These are phyloP conservation scores for Mycosphaerelloides madeirae DNA, from an alignment of 2,329 filamentous ascomycete species.

Conservation along the genomic window DNA sequence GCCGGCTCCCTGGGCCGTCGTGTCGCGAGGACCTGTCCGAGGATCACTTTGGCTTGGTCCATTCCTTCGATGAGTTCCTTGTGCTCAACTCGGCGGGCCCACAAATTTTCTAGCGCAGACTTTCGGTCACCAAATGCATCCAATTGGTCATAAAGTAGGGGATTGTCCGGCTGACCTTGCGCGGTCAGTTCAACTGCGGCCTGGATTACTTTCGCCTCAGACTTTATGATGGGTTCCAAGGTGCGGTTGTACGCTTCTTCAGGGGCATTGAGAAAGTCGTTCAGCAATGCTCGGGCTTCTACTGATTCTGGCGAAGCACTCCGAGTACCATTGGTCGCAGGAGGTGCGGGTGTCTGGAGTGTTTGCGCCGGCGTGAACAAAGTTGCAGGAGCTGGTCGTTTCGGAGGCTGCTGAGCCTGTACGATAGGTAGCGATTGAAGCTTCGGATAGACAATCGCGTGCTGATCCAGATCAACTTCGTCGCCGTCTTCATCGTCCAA, in stretches of 20 bases:
- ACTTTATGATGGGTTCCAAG: constrained; percentile 12
- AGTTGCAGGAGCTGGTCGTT: not conserved
- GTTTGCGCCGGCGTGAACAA: not conserved
- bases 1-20: constrained; percentile 9
- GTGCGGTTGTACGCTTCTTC: constrained; percentile 15
- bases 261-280: constrained; percentile 21
- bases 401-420: not conserved
- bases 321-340: constrained; percentile 14
- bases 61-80: constrained; percentile 20
- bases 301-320: constrained; percentile 7
- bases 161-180: constrained; percentile 13
- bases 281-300: constrained; percentile 8
- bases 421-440: not conserved
- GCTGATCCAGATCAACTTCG: not conserved
- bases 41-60: constrained; percentile 16
- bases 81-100: constrained; percentile 16
- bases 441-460: constrained; percentile 4
- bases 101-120: constrained; percentile 16
- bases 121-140: constrained; percentile 16
- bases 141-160: constrained; percentile 15
- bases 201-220: constrained; percentile 18
- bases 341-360: constrained; percentile 3
- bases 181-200: constrained; percentile 13
- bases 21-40: constrained; percentile 22
- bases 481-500: not conserved